Evolutionary conservation across 2,329 filamentous ascomycete genomes (phyloP), one percentile per base, ranked within the genome.

Genomic region (Seiridium unicorne): DNA sequence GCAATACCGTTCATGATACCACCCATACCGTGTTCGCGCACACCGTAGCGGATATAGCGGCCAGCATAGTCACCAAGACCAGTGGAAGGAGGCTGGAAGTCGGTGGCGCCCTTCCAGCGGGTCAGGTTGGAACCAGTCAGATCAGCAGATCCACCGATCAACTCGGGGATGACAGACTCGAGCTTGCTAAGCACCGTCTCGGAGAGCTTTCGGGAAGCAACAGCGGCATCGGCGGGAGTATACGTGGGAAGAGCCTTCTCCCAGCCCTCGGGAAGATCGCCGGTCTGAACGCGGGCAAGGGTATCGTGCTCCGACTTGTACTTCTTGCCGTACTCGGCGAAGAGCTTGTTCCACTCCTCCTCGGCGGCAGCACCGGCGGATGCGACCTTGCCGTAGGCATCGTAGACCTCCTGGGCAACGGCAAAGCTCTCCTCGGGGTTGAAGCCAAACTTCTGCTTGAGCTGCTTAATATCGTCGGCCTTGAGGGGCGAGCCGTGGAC

Each of bases 61-160:
- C 95, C 95, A 69, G 84, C 79, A 83, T 92, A 97, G 79, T 94
- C 88, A 74, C 95, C 95, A 70, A 99, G 90, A 65, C 90, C 90
- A 65, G 87, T 89, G 71, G 86, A 83, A 62, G 92, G 91, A 65
- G 93, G 92, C 84, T 99, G 95, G 89, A 99, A 98, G 84, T 99
- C 95, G 68, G 94, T 87, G 60, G 95, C 94, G 59, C 88, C 86
- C 90, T 98, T 99, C 93, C 93, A 97, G 76, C 93, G 89, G 69
- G 95, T 99, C 83, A 98, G 89, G 87, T 99, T 99, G 76, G 95
- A 98, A 74, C 92, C 92, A 76, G 95, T 99, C 84, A 99, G 79
- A 85, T 99, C 95, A 70, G 95, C 95, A 66, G 95, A 99, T 71
- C 95, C 95, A 76, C 94, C 96, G 63, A 99, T 79, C 61, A 99